A percentile compares a stretch with the other conserved stretches of the same genome.
Evolutionary conservation across 192 early-diverging fungal genomes (phyloP).

Genomic region (Funneliformis mosseae): DNA sequence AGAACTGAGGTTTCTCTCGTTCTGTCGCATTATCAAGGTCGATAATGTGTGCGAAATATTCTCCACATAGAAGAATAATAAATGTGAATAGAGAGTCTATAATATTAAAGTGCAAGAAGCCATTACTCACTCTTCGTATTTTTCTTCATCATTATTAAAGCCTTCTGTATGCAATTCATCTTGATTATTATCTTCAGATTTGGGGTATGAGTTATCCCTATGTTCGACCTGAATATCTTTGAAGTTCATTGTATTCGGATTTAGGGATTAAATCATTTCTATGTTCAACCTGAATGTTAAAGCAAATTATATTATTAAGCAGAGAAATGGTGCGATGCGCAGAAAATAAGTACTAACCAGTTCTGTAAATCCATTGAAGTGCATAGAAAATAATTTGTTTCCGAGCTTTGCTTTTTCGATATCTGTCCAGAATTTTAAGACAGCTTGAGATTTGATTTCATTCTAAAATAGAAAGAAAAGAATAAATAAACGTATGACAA

Average conservation of each 20-base stretch:
- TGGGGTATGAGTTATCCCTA: neutral
- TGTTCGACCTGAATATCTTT: neutral
- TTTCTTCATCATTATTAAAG: conserved; percentile 23
- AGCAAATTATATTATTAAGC: conserved; percentile 7
- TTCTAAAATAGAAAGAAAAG: neutral
- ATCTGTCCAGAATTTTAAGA: conserved; percentile 1
- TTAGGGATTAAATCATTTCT: neutral
- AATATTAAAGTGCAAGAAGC: conserved; percentile 8
- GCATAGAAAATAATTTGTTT: conserved; percentile 22
- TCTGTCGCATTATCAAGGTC: neutral
- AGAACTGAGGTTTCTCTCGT: neutral
- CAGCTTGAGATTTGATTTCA: conserved; percentile 21
- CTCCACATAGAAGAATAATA: too few relatives aligned
- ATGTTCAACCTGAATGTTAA: conserved; percentile 17
- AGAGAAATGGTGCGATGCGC: conserved; percentile 11
- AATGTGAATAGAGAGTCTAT: too few relatives aligned
- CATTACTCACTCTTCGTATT: conserved; percentile 19
- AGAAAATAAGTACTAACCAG: conserved; percentile 19
- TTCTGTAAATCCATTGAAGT: conserved; percentile 19
- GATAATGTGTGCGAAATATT: too few relatives aligned
- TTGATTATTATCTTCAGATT: neutral
- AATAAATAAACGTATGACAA: neutral
- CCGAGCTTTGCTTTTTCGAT: conserved; percentile 16
- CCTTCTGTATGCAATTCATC: conserved; percentile 3
- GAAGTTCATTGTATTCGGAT: neutral